A percentile compares a stretch with the other conserved stretches of the same genome.
phyloP scores from a whole-genome alignment of 176 grass and related monocot species.

The maize (Zea mays) region Zm-B73-REFERENCE-NAM-5.0 NC_050096.1:271575001-271575500 shows the following conservation, averaged over 20 bases:
- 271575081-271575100: too few relatives aligned
- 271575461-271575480: constrained; percentile 39
- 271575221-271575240: constrained; percentile 59
- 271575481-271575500: constrained; percentile 47
- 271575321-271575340: constrained; percentile 85
- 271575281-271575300: constrained; percentile 71
- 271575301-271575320: constrained; percentile 81
- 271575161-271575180: background rate
- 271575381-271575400: constrained; percentile 80
- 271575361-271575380: constrained; percentile 86
- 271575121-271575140: background rate
- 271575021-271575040: too few relatives aligned
- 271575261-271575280: constrained; percentile 80
- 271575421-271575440: constrained; percentile 76
- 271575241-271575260: constrained; percentile 98
- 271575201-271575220: constrained; percentile 1
- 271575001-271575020: too few relatives aligned
- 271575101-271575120: too few relatives aligned
- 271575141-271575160: constrained; percentile 8
- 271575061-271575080: too few relatives aligned
- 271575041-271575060: too few relatives aligned
- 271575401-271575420: constrained; percentile 77
- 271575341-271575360: constrained; percentile 73
- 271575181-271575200: background rate
- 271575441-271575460: constrained; percentile 45